Conservation (phyloP, 352 stramenopile species). For the Phytopythium boreale region DNA sequence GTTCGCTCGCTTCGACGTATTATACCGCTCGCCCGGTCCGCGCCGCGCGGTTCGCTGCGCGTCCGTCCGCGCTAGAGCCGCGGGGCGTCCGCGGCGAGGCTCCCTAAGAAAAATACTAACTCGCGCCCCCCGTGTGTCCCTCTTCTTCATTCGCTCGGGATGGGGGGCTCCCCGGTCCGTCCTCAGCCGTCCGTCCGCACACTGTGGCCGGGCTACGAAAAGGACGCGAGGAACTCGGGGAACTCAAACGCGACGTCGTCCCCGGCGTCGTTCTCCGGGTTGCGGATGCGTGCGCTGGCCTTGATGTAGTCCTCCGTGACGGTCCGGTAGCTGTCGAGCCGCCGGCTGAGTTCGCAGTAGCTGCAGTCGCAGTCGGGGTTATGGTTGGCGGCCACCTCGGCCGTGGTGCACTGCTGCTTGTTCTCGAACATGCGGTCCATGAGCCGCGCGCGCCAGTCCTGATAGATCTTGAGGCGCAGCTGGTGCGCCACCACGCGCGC, state of each 20-base stretch:
- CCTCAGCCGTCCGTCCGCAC: not conserved
- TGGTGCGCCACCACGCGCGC: conserved; percentile 72
- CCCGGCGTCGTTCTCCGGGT: conserved; percentile 39
- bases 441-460: conserved; percentile 74
- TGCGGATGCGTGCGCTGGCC: conserved; percentile 49
- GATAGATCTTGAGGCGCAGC: conserved; percentile 75
- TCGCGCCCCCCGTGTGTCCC: conserved; percentile 14
- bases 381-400: conserved; percentile 36
- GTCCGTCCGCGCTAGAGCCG: conserved; percentile 16
- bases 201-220: conserved; percentile 1
- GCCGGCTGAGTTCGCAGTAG: conserved; percentile 49
- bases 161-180: not conserved
- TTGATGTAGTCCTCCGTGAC: conserved; percentile 62
- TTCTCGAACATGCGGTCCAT: conserved; percentile 70
- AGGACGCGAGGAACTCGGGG: conserved; percentile 50
- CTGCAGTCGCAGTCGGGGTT: conserved; percentile 38
- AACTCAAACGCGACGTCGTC: conserved; percentile 43
- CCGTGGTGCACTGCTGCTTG: conserved; percentile 34
- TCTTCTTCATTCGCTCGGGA: conserved; percentile 11
- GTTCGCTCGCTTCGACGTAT: conserved; percentile 28
- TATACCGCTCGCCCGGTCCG: conserved; percentile 34
- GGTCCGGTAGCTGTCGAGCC: conserved; percentile 49
- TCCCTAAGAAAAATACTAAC: conserved; percentile 31
- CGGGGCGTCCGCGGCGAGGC: conserved; percentile 24
- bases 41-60: conserved; percentile 1